phyloP scores from a whole-genome alignment of 345 rosid genomes.

The Euphorbia peplus region DNA sequence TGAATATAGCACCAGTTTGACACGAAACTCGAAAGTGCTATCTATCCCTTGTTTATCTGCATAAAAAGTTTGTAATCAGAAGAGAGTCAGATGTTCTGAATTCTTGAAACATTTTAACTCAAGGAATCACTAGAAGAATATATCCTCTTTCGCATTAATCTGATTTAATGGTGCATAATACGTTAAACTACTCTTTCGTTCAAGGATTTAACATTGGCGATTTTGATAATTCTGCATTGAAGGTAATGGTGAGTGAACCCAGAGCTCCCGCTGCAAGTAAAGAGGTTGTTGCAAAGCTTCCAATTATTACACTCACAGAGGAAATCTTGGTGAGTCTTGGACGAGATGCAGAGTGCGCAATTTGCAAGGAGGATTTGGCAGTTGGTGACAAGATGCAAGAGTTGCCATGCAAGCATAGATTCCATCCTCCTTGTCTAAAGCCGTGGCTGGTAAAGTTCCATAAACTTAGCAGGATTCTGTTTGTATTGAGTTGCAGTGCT shows the following conservation, averaged over 20 bases:
- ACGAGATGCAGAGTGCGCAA: slow-evolving; percentile 75
- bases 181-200: not conserved
- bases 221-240: slow-evolving; percentile 12
- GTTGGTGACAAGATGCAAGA: slow-evolving; percentile 85
- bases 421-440: slow-evolving; percentile 93
- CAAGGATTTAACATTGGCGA: slow-evolving; percentile 1
- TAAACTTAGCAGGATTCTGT: not conserved
- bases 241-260: slow-evolving; percentile 45
- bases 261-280: slow-evolving; percentile 87
- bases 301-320: slow-evolving; percentile 54
- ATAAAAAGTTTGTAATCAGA: not conserved
- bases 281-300: slow-evolving; percentile 87
- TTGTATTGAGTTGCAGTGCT: not conserved
- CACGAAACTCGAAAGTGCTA: too few species aligned
- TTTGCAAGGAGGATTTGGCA: slow-evolving; percentile 77
- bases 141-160: not conserved
- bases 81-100: not conserved
- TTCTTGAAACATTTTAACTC: slow-evolving; percentile 1
- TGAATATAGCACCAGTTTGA: too few species aligned
- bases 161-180: slow-evolving; percentile 8
- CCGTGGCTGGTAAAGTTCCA: slow-evolving; percentile 87
- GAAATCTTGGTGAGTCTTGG: slow-evolving; percentile 64
- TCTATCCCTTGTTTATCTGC: not conserved
- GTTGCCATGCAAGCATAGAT: slow-evolving; percentile 88
- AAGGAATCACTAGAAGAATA: not conserved